phyloP scores from a whole-genome alignment of 768 basidiomycete genomes.

The Brasilioporus rufonigricans region DNA sequence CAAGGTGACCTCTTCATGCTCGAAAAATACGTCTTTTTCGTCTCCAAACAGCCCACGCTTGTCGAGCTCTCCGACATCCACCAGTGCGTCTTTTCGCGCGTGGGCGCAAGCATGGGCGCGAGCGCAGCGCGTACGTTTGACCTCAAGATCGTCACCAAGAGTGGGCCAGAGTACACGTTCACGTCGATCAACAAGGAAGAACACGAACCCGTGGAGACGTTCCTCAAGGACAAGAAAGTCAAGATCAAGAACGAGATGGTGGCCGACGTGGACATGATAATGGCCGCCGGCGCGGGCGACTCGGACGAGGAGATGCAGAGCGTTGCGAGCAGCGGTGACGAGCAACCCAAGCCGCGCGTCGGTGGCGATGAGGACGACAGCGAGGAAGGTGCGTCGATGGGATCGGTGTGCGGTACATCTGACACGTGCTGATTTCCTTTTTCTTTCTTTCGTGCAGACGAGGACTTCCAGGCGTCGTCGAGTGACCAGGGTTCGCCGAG shows the following conservation, averaged over 20 bases:
- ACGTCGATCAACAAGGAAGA: constrained; percentile 96
- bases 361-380: constrained; percentile 70
- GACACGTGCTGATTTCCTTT: constrained; percentile 3
- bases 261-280: constrained; percentile 76
- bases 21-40: constrained; percentile 97
- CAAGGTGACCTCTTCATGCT: constrained; percentile 98
- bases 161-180: constrained; percentile 84
- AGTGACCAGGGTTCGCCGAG: constrained; percentile 90
- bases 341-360: constrained; percentile 48
- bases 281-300: constrained; percentile 60
- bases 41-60: constrained; percentile 91
- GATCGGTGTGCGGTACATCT: constrained; percentile 2
- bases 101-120: constrained; percentile 80
- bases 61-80: constrained; percentile 89
- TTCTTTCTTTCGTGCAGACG: constrained; percentile 46
- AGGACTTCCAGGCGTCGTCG: constrained; percentile 86
- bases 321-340: constrained; percentile 67
- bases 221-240: constrained; percentile 88
- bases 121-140: constrained; percentile 92
- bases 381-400: constrained; percentile 55
- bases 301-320: constrained; percentile 86
- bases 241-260: constrained; percentile 95
- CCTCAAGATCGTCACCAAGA: constrained; percentile 83
- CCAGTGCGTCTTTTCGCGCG: constrained; percentile 89
- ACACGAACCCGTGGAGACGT: constrained; percentile 79